Evolutionary conservation across 1,284 basidiomycete species (phyloP), one percentile per base, ranked within the genome.

Genomic region (Ganoderma boninense): DNA sequence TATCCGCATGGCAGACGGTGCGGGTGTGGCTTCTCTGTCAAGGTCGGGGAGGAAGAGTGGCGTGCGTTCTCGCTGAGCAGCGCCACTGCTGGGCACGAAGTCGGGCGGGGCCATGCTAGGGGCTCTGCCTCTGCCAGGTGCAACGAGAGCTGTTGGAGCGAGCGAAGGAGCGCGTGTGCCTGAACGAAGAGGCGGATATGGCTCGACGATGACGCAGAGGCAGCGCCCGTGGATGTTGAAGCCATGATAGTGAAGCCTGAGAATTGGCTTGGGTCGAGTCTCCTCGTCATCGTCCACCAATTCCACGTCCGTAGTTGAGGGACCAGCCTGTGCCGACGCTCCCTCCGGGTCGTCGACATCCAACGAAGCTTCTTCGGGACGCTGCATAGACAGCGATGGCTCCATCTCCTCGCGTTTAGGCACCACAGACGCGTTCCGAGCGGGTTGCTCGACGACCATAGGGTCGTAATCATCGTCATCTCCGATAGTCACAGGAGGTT

Each of bases 121-220:
- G n/a, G 78, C 78, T 29, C 81, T 78, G 13, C 40, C 78, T 29
- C 81, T 78, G 13, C 40, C 60, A 43, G 78, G 71, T 26, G 77
- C 76, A 14, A 72, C 46, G 18, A 78, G 68, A 20, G 75, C 75
- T 8, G 73, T 71, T 5, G 80, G 79, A 29, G 77, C 77, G 7
- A 83, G 76, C 8, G 85, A 82, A 38, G 82, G 80, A 0, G 80
- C 80, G 62, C 81, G 82, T 4, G 84, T 76, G 44, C 77, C 77
- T 4, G 81, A 75, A 43, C 84, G 85, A 60, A 89, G 77, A 20
- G 86, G 81, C 5, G 92, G 91, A 85, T 90, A 93, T 20, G 93
- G 93, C 77, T 95, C 93, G 23, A 94, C 89, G 35, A 95, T 90
- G 35, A 95, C 86, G 76, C 92, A 94, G 29, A 95, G 84, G 78